Conservation (phyloP, 1,139 yeast species). For the Taphrina betulina region DNA sequence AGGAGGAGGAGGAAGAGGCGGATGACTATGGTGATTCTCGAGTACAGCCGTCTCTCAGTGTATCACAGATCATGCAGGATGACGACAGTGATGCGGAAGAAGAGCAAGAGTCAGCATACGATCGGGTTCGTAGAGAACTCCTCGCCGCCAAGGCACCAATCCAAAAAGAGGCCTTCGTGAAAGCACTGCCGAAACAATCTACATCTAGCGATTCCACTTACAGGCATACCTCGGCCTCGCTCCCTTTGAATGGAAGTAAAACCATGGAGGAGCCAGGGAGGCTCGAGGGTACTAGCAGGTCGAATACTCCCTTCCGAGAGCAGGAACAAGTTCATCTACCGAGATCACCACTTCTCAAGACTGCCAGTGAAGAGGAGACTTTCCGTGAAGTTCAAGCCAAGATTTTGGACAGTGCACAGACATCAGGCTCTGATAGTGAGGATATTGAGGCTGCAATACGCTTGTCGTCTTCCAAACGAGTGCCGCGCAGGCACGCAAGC, state of each 20-base stretch:
- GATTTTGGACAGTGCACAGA: background rate
- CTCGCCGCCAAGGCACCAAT: background rate
- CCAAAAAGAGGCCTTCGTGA: background rate
- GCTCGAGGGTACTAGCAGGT: background rate
- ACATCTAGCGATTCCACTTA: background rate
- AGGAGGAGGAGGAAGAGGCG: background rate
- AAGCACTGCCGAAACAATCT: background rate
- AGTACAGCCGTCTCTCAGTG: too few species aligned
- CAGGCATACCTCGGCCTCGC: background rate
- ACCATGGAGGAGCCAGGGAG: background rate
- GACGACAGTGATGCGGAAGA: conserved; percentile 5
- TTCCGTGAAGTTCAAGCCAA: background rate
- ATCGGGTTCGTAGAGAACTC: background rate
- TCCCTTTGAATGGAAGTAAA: background rate
- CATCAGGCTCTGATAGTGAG: conserved; percentile 27
- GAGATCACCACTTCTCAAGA: background rate
- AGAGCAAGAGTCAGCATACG: conserved; percentile 12
- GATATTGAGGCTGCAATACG: conserved; percentile 27
- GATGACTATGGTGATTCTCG: background rate
- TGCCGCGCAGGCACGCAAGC: conserved; percentile 34
- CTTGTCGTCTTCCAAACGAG: conserved; percentile 27
- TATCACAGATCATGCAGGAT: conserved; percentile 18
- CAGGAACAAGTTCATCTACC: too few species aligned
- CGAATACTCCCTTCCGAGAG: too few species aligned
- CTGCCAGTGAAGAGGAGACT: background rate